phyloP scores from a whole-genome alignment of 2,329 filamentous ascomycete genomes.

The Colletotrichum sp. region DNA sequence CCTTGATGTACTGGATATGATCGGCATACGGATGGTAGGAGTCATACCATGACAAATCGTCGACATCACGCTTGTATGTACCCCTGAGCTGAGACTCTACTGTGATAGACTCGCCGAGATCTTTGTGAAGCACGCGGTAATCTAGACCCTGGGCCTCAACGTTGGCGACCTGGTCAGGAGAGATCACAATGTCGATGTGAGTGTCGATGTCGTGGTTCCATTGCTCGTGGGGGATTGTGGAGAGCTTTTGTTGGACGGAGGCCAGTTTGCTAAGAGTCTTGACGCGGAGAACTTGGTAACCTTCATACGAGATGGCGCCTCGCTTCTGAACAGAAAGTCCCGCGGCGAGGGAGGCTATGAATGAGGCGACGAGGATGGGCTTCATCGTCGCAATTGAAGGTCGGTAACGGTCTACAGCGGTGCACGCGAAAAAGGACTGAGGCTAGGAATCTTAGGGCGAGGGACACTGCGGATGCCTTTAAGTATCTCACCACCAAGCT shows the following conservation, averaged over 20 bases:
- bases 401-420: background rate
- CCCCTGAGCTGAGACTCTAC: slow-evolving; percentile 20
- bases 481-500: background rate
- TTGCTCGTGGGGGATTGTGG: slow-evolving; percentile 27
- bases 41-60: slow-evolving; percentile 51
- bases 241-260: slow-evolving; percentile 21
- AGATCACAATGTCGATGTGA: slow-evolving; percentile 29
- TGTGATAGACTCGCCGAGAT: slow-evolving; percentile 29
- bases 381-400: background rate
- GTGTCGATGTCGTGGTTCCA: slow-evolving; percentile 26
- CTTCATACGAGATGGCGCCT: slow-evolving; percentile 40
- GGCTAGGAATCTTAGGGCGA: no score
- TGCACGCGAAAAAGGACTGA: background rate
- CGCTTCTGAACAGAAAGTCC: background rate
- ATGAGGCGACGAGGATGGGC: background rate
- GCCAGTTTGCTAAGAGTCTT: slow-evolving; percentile 21
- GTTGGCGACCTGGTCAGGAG: slow-evolving; percentile 24
- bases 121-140: slow-evolving; percentile 23
- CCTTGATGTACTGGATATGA: slow-evolving; percentile 49
- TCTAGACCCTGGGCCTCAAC: slow-evolving; percentile 29
- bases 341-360: background rate
- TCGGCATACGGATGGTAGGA: slow-evolving; percentile 56
- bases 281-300: slow-evolving; percentile 48
- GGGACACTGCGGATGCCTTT: background rate
- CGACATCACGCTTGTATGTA: slow-evolving; percentile 27